Conservation (phyloP, 306 rosid genomes). For the Citrullus amarus region DNA sequence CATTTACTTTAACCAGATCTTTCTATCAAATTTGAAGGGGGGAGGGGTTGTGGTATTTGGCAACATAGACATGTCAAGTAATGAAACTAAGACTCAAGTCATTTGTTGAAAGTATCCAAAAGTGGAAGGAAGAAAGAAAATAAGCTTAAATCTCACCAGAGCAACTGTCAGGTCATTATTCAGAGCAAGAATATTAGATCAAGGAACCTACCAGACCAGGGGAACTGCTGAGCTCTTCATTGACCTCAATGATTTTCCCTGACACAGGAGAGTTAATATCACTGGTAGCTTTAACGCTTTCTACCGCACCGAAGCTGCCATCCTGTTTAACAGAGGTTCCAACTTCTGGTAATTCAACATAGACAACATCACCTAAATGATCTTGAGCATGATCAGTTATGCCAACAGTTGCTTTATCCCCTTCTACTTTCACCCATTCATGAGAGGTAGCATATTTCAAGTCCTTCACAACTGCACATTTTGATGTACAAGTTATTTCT, state of each 20-base stretch:
- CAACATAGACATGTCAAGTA: background rate
- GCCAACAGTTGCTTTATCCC: conserved; percentile 64
- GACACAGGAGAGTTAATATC: conserved; percentile 85
- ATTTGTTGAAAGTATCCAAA: background rate
- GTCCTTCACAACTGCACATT: conserved; percentile 58
- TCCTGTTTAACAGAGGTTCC: conserved; percentile 57
- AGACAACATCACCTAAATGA: conserved; percentile 94
- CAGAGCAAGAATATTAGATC: conserved; percentile 2
- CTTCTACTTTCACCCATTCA: conserved; percentile 87
- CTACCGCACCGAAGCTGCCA: conserved; percentile 74
- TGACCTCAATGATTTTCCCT: conserved; percentile 63
- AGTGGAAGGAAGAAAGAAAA: background rate
- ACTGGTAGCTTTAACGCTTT: conserved; percentile 95
- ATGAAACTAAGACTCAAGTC: background rate
- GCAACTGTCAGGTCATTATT: background rate
- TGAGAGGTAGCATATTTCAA: conserved; percentile 68
- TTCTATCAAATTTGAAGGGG: background rate
- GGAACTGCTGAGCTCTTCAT: conserved; percentile 54
- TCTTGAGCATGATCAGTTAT: conserved; percentile 93
- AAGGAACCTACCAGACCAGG: conserved; percentile 73
- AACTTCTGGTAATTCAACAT: conserved; percentile 77
- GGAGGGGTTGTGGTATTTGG: no score
- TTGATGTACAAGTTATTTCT: background rate
- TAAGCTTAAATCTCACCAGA: background rate
- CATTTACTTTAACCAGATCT: background rate